Conservation (phyloP, 1,284 basidiomycete species). For the Apiotrichum sp. region DNA sequence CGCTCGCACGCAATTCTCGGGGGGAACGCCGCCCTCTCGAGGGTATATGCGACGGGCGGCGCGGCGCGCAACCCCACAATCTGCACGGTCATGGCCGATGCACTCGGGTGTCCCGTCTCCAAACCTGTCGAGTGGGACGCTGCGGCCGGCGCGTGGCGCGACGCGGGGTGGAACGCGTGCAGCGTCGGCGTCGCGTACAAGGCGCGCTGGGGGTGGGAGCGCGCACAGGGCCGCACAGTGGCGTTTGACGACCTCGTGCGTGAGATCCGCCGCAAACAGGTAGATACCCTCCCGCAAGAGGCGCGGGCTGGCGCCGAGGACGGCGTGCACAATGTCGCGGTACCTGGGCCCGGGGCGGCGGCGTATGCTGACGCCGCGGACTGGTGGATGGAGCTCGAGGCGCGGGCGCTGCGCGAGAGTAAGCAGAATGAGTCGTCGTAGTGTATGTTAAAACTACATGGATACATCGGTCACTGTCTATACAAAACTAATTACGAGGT, state of each 20-base stretch:
- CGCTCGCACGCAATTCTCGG: slow-evolving; percentile 53
- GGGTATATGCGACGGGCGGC: slow-evolving; percentile 74
- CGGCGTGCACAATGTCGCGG: slow-evolving; percentile 30
- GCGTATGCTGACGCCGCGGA: slow-evolving; percentile 24
- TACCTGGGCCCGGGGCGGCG: slow-evolving; percentile 13
- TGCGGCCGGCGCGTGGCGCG: slow-evolving; percentile 18
- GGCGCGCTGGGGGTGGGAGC: slow-evolving; percentile 42
- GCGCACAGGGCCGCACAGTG: slow-evolving; percentile 6
- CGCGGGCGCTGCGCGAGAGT: slow-evolving; percentile 12
- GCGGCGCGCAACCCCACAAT: slow-evolving; percentile 69
- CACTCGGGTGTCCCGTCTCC: slow-evolving; percentile 66
- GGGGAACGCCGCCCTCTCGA: slow-evolving; percentile 52
- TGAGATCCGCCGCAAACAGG: slow-evolving; percentile 16
- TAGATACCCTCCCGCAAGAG: slow-evolving; percentile 21
- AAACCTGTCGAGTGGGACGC: slow-evolving; percentile 34
- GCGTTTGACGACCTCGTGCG: slow-evolving; percentile 15
- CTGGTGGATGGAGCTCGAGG: slow-evolving; percentile 31
- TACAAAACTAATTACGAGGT: too few relatives aligned
- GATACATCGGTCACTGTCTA: too few relatives aligned
- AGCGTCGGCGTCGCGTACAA: slow-evolving; percentile 44
- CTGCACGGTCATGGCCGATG: slow-evolving; percentile 68
- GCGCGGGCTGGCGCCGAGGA: slow-evolving; percentile 17
- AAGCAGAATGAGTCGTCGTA: background rate
- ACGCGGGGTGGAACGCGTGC: slow-evolving; percentile 41
- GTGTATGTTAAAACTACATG: too few relatives aligned